phyloP scores from a whole-genome alignment of 2,329 filamentous ascomycete genomes.

The Aspergillus tamarii region DNA sequence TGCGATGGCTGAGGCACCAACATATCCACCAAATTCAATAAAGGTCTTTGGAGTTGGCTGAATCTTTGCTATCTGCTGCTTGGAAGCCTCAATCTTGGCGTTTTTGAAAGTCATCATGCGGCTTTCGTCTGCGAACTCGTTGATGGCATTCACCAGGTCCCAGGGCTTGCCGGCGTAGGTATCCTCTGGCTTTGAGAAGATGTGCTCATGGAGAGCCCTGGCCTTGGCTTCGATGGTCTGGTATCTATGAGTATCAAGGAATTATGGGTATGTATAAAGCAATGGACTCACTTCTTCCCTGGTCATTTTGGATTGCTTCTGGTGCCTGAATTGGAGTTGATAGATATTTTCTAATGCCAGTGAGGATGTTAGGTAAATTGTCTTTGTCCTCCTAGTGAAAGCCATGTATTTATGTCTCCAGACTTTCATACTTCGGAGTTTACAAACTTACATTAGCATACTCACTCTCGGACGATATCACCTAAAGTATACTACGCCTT shows the following conservation, averaged over 20 bases:
- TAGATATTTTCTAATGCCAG: too few species aligned
- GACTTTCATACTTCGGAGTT: slow-evolving; percentile 1
- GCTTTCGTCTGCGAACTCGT: slow-evolving; percentile 32
- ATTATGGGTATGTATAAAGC: neutral
- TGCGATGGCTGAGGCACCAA: slow-evolving; percentile 42
- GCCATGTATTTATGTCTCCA: neutral
- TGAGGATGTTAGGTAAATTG: too few species aligned
- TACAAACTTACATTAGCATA: neutral
- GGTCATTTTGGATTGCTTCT: neutral
- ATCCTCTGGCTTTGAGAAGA: slow-evolving; percentile 22
- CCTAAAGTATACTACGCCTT: neutral
- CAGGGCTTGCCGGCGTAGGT: slow-evolving; percentile 30
- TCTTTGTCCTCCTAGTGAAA: neutral
- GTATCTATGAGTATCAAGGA: neutral
- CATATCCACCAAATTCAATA: slow-evolving; percentile 42
- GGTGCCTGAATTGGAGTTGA: neutral
- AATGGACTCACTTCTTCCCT: neutral
- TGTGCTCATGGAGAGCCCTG: slow-evolving; percentile 22
- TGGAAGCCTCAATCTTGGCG: slow-evolving; percentile 31
- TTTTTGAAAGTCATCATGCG: slow-evolving; percentile 39
- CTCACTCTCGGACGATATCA: neutral
- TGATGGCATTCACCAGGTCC: slow-evolving; percentile 34
- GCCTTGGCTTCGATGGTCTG: slow-evolving; percentile 14
- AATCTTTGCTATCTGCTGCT: slow-evolving; percentile 25
- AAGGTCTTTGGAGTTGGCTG: slow-evolving; percentile 33